phyloP scores from a whole-genome alignment of 768 basidiomycete species.

The Lactarius pseudohatsudake region DNA sequence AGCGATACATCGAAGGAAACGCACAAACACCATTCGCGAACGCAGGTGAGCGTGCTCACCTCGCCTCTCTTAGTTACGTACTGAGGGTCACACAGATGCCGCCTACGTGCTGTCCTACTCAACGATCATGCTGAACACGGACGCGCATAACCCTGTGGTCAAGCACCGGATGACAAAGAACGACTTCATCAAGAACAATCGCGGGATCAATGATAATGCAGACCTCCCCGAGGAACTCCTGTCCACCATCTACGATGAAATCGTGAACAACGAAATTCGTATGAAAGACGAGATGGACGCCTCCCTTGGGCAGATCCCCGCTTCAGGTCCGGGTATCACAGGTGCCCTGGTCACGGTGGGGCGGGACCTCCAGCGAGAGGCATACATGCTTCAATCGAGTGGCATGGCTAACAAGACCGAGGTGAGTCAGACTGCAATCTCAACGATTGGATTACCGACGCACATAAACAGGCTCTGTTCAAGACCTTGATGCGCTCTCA shows the following conservation, averaged over 20 bases:
- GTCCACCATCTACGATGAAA: slow-evolving; percentile 82
- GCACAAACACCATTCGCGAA: slow-evolving; percentile 84
- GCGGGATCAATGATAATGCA: slow-evolving; percentile 90
- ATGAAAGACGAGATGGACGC: slow-evolving; percentile 98
- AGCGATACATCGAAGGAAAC: slow-evolving; percentile 92
- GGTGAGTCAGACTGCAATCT: slow-evolving; percentile 42
- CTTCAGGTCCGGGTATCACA: slow-evolving; percentile 69
- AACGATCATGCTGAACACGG: slow-evolving; percentile 94
- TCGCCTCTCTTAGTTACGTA: background rate
- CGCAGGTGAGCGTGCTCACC: slow-evolving; percentile 62
- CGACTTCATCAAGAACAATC: slow-evolving; percentile 93
- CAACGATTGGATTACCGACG: background rate
- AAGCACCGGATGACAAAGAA: slow-evolving; percentile 92
- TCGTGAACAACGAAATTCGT: slow-evolving; percentile 87
- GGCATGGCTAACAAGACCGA: slow-evolving; percentile 98
- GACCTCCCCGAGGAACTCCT: slow-evolving; percentile 88
- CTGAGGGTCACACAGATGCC: slow-evolving; percentile 55
- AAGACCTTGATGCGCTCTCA: slow-evolving; percentile 90
- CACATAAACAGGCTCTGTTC: slow-evolving; percentile 77
- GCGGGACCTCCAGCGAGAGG: slow-evolving; percentile 92
- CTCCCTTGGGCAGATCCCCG: slow-evolving; percentile 39
- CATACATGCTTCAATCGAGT: slow-evolving; percentile 92
- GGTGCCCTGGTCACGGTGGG: slow-evolving; percentile 87
- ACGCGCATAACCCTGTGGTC: slow-evolving; percentile 92
- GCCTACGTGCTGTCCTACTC: slow-evolving; percentile 96